Percentiles rank a stretch among this genome's conserved stretches.
These are phyloP conservation scores for Aphanomyces invadans DNA, from an alignment of 352 stramenopile species.

Conservation along the genomic window DNA sequence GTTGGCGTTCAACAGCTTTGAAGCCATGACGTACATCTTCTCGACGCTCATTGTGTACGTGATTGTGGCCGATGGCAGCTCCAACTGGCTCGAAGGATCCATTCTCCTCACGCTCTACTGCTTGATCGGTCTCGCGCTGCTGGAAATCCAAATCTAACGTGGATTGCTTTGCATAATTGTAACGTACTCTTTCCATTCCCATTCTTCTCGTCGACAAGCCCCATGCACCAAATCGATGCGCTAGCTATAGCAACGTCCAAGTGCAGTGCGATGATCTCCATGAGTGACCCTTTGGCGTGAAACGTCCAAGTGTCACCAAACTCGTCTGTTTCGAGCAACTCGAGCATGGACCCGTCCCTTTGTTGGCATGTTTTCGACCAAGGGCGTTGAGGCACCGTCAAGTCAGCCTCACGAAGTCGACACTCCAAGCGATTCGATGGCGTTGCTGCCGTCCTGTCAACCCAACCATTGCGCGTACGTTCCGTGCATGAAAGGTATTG, in stretches of 20 bases:
- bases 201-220: no score
- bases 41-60: conserved; percentile 93
- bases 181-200: no score
- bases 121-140: conserved; percentile 75
- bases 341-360: no score
- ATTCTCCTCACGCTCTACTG: conserved; percentile 88
- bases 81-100: conserved; percentile 88
- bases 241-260: no score
- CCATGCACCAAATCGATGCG: not conserved
- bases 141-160: conserved; percentile 27
- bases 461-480: conserved; percentile 22
- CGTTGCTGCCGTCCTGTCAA: not conserved
- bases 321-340: no score
- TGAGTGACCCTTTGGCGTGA: no score
- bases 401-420: not conserved
- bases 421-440: not conserved
- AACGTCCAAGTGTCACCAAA: no score
- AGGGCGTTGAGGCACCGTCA: no score
- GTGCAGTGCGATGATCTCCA: no score
- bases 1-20: conserved; percentile 93
- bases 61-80: conserved; percentile 86
- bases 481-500: no score
- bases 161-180: not conserved
- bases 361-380: no score
- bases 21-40: conserved; percentile 95